These are phyloP conservation scores for Prunus mongolica DNA, from an alignment of 306 rosid genomes.

Conservation along the genomic window DNA sequence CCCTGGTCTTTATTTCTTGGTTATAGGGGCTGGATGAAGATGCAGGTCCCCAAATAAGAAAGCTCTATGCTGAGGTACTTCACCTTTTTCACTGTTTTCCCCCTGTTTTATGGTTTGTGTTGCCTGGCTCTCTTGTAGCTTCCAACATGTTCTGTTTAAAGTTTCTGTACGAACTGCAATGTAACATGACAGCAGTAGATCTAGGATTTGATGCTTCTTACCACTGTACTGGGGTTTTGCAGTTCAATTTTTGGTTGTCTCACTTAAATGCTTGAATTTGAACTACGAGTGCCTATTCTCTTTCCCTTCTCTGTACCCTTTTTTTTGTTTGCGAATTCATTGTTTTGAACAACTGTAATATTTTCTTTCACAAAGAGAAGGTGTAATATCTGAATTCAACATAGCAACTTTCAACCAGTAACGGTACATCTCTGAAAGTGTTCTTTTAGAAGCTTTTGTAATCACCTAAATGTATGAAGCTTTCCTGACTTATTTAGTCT, in stretches of 20 bases:
- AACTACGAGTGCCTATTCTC: background rate
- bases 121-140: slow-evolving; percentile 11
- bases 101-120: background rate
- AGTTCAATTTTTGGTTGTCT: background rate
- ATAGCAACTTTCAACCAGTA: background rate
- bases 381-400: too few relatives aligned
- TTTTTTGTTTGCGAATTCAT: background rate
- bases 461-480: background rate
- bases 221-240: background rate
- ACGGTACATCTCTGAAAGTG: background rate
- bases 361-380: too few relatives aligned
- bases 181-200: slow-evolving; percentile 7
- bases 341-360: too few relatives aligned
- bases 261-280: background rate
- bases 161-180: background rate
- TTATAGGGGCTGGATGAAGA: slow-evolving; percentile 93
- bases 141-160: slow-evolving; percentile 9
- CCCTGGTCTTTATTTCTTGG: slow-evolving; percentile 21
- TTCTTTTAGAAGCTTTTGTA: background rate
- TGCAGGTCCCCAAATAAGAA: slow-evolving; percentile 85
- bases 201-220: background rate
- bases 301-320: background rate
- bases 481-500: slow-evolving; percentile 6
- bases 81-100: slow-evolving; percentile 9
- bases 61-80: slow-evolving; percentile 87